Conservation (phyloP, 345 rosid species). For the Rhizophora mangle region DNA sequence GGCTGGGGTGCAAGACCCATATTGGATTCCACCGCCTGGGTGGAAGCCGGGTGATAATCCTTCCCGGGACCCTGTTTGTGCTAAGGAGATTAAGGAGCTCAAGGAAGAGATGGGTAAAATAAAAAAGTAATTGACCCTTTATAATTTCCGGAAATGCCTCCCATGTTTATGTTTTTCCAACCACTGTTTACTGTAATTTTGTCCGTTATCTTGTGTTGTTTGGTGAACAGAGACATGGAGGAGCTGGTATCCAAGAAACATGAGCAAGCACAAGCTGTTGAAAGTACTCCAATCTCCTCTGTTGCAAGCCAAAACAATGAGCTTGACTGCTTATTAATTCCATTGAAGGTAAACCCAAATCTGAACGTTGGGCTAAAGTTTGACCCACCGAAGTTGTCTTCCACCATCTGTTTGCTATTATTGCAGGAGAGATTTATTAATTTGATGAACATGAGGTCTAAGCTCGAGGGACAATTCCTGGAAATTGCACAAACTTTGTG, state of each 20-base stretch:
- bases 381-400: background rate
- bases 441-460: slow-evolving; percentile 52
- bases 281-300: slow-evolving; percentile 41
- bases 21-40: slow-evolving; percentile 94
- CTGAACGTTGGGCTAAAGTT: background rate
- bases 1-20: slow-evolving; percentile 88
- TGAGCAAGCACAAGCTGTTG: slow-evolving; percentile 37
- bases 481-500: slow-evolving; percentile 42
- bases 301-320: slow-evolving; percentile 40
- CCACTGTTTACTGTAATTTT: background rate
- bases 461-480: slow-evolving; percentile 54
- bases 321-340: slow-evolving; percentile 33
- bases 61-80: slow-evolving; percentile 74
- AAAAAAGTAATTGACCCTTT: slow-evolving; percentile 35
- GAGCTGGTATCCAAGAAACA: slow-evolving; percentile 42
- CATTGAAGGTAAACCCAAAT: slow-evolving; percentile 45
- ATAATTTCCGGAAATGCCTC: no score
- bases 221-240: slow-evolving; percentile 40
- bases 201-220: background rate
- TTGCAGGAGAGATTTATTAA: slow-evolving; percentile 54
- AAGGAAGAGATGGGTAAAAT: slow-evolving; percentile 43
- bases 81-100: slow-evolving; percentile 55
- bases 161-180: no score
- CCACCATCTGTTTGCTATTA: background rate
- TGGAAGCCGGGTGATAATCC: slow-evolving; percentile 91